phyloP scores from a whole-genome alignment of 768 basidiomycete species.

The Leucocoprinus leucothites region DNA sequence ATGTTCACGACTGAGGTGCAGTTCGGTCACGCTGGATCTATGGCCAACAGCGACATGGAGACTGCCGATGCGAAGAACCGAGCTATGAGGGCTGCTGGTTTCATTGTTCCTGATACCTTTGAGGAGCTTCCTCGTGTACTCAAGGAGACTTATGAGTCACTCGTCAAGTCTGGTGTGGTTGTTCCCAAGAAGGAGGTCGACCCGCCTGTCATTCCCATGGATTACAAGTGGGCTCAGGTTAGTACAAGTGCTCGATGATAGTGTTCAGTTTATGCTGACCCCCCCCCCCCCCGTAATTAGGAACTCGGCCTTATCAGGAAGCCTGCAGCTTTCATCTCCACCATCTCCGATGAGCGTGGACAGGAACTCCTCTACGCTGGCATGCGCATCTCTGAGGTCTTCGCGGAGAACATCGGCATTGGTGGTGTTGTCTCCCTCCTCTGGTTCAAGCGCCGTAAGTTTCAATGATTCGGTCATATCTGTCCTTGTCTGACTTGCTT shows the following conservation, averaged over 20 bases:
- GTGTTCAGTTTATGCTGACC: not conserved
- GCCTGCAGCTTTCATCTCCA: constrained; percentile 98
- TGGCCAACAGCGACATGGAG: constrained; percentile 97
- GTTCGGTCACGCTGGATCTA: constrained; percentile 97
- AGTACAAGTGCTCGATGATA: constrained; percentile 31
- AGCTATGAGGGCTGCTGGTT: constrained; percentile 92
- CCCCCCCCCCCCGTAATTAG: constrained; percentile 63
- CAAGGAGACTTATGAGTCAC: constrained; percentile 78
- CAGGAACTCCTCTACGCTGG: constrained; percentile 98
- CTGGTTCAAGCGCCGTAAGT: constrained; percentile 92
- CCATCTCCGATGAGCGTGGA: constrained; percentile 98
- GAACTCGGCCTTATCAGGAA: constrained; percentile 98
- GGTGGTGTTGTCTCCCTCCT: constrained; percentile 94
- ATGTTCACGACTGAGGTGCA: constrained; percentile 99
- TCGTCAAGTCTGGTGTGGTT: constrained; percentile 70
- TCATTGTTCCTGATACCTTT: constrained; percentile 96
- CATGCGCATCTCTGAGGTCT: constrained; percentile 98
- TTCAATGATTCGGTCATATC: too few species aligned
- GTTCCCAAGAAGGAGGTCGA: constrained; percentile 74
- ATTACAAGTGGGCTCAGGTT: constrained; percentile 97
- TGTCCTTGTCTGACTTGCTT: too few species aligned
- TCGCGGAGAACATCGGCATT: constrained; percentile 95
- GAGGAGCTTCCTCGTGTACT: constrained; percentile 90
- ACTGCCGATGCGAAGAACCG: constrained; percentile 98
- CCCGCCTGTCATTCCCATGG: constrained; percentile 67